phyloP scores from a whole-genome alignment of 257 asterid genomes.

The Avicennia marina region DNA sequence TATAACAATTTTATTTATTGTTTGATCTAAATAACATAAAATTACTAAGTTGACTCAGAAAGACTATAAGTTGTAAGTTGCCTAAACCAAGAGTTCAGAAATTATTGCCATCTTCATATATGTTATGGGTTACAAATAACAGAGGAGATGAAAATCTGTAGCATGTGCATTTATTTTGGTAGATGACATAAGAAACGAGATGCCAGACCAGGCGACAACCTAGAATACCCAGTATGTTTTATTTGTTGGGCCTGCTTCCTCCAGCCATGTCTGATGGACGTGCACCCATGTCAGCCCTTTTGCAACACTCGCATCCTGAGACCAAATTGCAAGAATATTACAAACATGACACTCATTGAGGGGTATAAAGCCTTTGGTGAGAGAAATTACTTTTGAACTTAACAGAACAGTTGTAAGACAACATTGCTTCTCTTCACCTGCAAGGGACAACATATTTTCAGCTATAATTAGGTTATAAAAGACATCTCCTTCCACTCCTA shows the following conservation, averaged over 20 bases:
- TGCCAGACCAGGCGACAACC: not conserved
- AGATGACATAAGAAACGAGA: constrained; percentile 10
- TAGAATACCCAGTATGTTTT: constrained; percentile 41
- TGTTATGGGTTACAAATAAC: not conserved
- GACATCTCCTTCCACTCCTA: too few relatives aligned
- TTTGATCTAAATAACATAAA: too few relatives aligned
- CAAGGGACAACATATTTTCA: not conserved
- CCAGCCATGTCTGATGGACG: constrained; percentile 67
- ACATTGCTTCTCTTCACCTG: constrained; percentile 48
- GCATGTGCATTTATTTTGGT: constrained; percentile 13
- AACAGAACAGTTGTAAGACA: constrained; percentile 45
- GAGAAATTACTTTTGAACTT: constrained; percentile 53
- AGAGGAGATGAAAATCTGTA: constrained; percentile 11
- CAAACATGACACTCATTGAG: not conserved
- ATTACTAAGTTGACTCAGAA: too few relatives aligned
- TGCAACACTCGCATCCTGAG: constrained; percentile 39
- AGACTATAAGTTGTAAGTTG: too few relatives aligned
- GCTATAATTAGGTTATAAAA: too few relatives aligned
- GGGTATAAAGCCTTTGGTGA: not conserved
- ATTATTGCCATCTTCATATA: not conserved
- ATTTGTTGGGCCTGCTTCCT: constrained; percentile 35
- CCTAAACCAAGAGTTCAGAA: not conserved
- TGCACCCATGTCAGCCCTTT: constrained; percentile 59
- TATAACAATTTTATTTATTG: too few relatives aligned
- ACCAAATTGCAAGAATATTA: not conserved